Percentiles rank a stretch among this genome's conserved stretches.
These are phyloP conservation scores for Tetradesmus obliquus DNA, from an alignment of 139 green algal genomes.

Conservation along the genomic window DNA sequence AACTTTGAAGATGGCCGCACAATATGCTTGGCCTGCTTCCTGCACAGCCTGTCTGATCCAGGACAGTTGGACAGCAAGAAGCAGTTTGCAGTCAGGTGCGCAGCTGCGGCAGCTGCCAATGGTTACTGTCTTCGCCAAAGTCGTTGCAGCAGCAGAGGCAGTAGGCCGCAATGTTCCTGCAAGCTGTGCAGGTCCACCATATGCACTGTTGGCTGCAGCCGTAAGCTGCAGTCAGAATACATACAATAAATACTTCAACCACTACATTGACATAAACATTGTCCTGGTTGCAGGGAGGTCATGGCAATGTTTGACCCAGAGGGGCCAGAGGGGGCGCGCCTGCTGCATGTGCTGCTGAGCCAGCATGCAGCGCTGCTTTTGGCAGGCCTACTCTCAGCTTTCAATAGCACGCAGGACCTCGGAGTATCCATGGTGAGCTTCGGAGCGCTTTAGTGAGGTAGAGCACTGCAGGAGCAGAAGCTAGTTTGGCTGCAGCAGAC, in stretches of 20 bases:
- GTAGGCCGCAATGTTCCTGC: not conserved
- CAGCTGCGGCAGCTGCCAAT: not conserved
- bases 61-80: not conserved
- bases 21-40: conserved; percentile 27
- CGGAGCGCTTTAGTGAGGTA: no score
- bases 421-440: not conserved
- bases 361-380: conserved; percentile 20
- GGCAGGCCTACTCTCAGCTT: not conserved
- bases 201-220: not conserved
- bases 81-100: conserved; percentile 11
- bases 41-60: conserved; percentile 30
- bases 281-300: conserved; percentile 18
- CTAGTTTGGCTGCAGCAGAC: no score
- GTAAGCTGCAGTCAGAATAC: not conserved
- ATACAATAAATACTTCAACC: not conserved
- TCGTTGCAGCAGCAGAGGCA: not conserved
- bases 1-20: not conserved
- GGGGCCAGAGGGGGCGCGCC: not conserved
- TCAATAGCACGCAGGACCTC: not conserved
- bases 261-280: not conserved
- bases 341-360: not conserved
- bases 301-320: conserved; percentile 3
- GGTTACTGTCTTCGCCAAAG: not conserved
- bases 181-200: not conserved
- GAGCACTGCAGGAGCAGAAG: no score